phyloP scores from a whole-genome alignment of 2,329 filamentous ascomycete genomes.

The Aspergillus calidoustus region DNA sequence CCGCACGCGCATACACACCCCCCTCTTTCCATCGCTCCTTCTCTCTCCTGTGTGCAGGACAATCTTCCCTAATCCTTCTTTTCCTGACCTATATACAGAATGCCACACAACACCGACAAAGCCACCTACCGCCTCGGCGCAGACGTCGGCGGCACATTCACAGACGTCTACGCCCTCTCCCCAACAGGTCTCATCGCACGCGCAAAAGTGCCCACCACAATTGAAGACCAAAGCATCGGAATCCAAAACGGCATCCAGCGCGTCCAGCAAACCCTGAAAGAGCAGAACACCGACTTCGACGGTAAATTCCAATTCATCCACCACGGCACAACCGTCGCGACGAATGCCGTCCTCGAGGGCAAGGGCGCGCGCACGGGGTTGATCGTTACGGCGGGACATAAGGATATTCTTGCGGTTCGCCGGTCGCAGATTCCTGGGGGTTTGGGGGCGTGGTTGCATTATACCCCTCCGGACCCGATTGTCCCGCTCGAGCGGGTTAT shows the following conservation, averaged over 20 bases:
- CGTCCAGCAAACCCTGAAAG: slow-evolving; percentile 44
- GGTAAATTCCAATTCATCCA: slow-evolving; percentile 56
- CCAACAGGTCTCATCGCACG: slow-evolving; percentile 50
- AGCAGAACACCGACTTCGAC: slow-evolving; percentile 45
- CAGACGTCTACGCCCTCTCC: slow-evolving; percentile 54
- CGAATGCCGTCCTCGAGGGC: slow-evolving; percentile 56
- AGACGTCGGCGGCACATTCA: slow-evolving; percentile 50
- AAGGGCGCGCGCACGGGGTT: slow-evolving; percentile 55
- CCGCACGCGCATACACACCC: not conserved
- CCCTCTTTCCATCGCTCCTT: not conserved
- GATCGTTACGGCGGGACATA: slow-evolving; percentile 55
- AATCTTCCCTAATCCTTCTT: not conserved
- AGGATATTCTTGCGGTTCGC: slow-evolving; percentile 53
- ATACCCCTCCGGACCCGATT: slow-evolving; percentile 52
- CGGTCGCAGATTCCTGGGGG: slow-evolving; percentile 58
- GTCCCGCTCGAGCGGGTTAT: slow-evolving; percentile 55
- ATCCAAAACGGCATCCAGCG: slow-evolving; percentile 53
- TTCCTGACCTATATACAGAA: not conserved
- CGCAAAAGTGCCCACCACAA: slow-evolving; percentile 53
- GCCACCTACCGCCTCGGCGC: slow-evolving; percentile 28
- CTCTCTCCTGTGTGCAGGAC: not conserved
- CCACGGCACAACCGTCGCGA: slow-evolving; percentile 56
- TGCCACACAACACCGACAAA: not conserved
- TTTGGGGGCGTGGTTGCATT: slow-evolving; percentile 56
- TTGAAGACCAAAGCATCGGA: slow-evolving; percentile 53